These are phyloP conservation scores for Musa beccarii DNA, from an alignment of 176 grass and related monocot genomes.

Conservation along the genomic window DNA sequence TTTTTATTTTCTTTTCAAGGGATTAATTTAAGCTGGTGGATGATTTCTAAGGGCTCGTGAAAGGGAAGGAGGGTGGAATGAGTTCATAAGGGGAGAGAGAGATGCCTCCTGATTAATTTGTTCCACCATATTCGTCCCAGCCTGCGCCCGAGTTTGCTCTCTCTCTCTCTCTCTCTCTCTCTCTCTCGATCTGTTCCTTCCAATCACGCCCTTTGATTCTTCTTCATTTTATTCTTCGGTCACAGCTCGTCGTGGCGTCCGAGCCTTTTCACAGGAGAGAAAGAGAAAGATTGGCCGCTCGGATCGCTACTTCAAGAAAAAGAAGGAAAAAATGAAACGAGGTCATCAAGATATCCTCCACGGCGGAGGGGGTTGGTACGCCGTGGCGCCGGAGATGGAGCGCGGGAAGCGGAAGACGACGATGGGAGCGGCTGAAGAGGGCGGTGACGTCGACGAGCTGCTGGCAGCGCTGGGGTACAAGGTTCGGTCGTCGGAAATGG, in stretches of 20 bases:
- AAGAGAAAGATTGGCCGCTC: neutral
- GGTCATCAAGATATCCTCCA: conserved; percentile 54
- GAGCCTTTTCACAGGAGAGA: neutral
- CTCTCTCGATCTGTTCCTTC: neutral
- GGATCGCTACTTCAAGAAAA: neutral
- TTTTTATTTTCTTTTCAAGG: no score
- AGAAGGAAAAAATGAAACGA: conserved; percentile 46
- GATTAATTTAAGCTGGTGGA: no score
- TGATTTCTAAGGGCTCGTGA: no score
- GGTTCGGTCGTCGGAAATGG: conserved; percentile 91
- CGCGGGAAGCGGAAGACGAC: conserved; percentile 24
- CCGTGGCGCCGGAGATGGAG: conserved; percentile 24
- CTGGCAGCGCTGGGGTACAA: conserved; percentile 92
- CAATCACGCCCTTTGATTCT: neutral
- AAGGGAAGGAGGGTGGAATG: no score
- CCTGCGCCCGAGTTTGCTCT: neutral
- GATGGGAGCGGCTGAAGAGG: conserved; percentile 19
- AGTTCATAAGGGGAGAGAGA: neutral
- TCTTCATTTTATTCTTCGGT: neutral
- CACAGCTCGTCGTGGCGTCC: neutral
- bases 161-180: neutral
- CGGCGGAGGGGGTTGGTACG: conserved; percentile 20
- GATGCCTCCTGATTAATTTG: neutral
- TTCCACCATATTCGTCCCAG: neutral
- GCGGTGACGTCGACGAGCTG: conserved; percentile 75